phyloP scores from a whole-genome alignment of 148 eudicot species.

The Chenopodium berlandieri region DNA sequence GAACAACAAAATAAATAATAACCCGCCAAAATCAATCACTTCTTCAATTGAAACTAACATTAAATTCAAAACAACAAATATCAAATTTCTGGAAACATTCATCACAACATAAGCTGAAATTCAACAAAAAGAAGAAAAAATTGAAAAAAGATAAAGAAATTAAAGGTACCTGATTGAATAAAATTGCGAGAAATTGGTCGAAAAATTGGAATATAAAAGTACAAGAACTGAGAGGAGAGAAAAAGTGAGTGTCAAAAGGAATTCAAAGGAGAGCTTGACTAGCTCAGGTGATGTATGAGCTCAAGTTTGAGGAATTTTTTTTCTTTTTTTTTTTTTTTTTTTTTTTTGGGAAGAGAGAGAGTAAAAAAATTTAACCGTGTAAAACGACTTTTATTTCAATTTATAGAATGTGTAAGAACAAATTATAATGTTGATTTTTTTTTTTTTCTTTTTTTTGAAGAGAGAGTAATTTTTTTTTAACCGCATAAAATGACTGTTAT shows the following conservation, averaged over 20 bases:
- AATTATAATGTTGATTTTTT: no score
- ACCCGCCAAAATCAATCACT: background rate
- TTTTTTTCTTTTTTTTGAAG: no score
- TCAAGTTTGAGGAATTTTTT: no score
- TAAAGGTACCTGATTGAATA: conserved; percentile 14
- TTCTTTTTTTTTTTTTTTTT: background rate
- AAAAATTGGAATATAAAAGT: background rate
- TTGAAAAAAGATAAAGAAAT: background rate
- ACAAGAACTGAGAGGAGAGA: background rate
- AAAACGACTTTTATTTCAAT: conserved; percentile 18
- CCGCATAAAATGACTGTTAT: conserved; percentile 17
- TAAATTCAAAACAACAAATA: background rate
- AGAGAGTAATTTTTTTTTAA: background rate
- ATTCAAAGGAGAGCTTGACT: background rate
- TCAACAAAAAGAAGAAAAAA: background rate
- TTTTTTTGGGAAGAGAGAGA: background rate
- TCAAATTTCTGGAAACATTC: background rate
- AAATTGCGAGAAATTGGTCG: conserved; percentile 10
- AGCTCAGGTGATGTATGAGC: no score
- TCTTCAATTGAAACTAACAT: background rate
- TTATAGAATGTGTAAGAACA: background rate
- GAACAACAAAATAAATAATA: background rate
- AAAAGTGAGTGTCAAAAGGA: conserved; percentile 1
- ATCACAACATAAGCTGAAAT: conserved; percentile 11
- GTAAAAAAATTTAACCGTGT: background rate